Conservation (phyloP, 2,329 filamentous ascomycete species). For the Colletotrichum sp. region DNA sequence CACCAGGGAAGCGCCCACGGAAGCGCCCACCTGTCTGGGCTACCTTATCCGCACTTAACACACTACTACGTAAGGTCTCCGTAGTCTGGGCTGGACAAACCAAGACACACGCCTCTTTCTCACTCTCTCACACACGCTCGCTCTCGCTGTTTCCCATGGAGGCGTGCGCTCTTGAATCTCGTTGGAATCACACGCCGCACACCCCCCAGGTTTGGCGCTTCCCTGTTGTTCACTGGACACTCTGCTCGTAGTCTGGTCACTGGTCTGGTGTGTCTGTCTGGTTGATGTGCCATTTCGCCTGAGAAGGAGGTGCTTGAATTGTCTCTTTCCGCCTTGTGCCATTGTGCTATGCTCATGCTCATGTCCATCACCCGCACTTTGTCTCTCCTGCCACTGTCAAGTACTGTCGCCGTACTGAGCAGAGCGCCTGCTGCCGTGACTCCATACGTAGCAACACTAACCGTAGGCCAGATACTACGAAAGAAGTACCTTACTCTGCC, state of each 20-base stretch:
- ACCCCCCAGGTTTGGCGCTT: conserved; percentile 15
- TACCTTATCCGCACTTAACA: conserved; percentile 13
- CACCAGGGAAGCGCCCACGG: background rate
- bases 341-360: background rate
- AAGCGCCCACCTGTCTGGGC: background rate
- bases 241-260: background rate
- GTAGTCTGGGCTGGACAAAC: background rate
- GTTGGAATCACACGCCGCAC: background rate
- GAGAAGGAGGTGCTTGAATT: background rate
- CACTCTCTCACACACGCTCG: background rate
- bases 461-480: background rate
- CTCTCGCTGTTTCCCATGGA: background rate
- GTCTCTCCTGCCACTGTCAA: background rate
- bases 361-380: background rate
- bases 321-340: background rate
- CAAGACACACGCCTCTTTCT: background rate
- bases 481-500: background rate
- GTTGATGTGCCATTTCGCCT: background rate
- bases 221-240: background rate
- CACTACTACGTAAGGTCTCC: conserved; percentile 19
- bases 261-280: background rate
- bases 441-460: background rate
- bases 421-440: background rate
- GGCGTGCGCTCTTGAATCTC: background rate
- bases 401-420: background rate